Evolutionary conservation across 2,329 filamentous ascomycete species (phyloP), one percentile per base, ranked within the genome.

Genomic region (Fusarium duplospermum): DNA sequence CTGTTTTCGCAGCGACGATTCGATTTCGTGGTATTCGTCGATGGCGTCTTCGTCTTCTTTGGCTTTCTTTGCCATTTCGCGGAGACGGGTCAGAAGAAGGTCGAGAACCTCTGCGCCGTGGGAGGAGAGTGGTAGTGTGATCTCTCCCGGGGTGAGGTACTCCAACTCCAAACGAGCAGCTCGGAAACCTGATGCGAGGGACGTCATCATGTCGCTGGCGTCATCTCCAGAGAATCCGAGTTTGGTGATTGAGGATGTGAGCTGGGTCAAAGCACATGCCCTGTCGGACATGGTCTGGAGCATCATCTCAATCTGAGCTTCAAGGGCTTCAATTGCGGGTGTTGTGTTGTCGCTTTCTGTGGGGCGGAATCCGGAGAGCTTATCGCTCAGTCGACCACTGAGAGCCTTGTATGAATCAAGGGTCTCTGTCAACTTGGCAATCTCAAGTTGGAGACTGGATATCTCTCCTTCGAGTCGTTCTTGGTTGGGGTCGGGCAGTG

Each of bases 111-210:
- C 85, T 1, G 87, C 87, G 2, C 89, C 89, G 59, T 86, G 86
- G 0, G 86, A 86, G 0, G 85, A 85, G 0, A 90, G 81, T 0
- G 89, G 88, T 1, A 90, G 83, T 0, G 84, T 76, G n/a, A 87
- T 82, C 77, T 92, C 90, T 7, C 89, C 90, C 0, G 90, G 90
- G 0, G 86, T 88, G 22, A 91, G 84, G 75, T 91, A 91, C 78
- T 92, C 90, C 3, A 92, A 86, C 73, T 92, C 89, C 0, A 91
- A 81, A 1, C 90, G 86, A 2, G 89, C 90, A 2, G 86, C 80
- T 22, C 89, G 87, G 81, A 92, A 88, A 2, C 86, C 84, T 2
- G 82, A 71, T 0, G 84, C 79, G 14, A 92, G 84, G 0, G 86
- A 83, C 2, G 82, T 70, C 9, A 91, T 77, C 66, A 88, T 85